Evolutionary conservation across 2,329 filamentous ascomycete genomes (phyloP).

Genomic region (Lasiodiplodia citricola): DNA sequence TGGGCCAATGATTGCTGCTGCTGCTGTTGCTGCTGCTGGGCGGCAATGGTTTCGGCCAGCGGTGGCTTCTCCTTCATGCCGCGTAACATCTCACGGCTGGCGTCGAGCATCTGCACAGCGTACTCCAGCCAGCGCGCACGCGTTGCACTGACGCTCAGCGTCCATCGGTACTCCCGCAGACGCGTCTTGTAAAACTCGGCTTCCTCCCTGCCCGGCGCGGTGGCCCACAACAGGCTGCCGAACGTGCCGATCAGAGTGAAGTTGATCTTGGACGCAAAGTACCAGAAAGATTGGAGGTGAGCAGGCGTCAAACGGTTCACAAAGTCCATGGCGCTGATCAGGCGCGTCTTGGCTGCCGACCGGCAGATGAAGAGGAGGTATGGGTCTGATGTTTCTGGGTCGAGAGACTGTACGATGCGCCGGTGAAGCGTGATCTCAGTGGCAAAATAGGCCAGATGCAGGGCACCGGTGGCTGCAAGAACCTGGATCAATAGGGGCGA

Average conservation of each 20-base stretch:
- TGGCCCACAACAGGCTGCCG: conserved; percentile 86
- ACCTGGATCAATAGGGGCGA: conserved; percentile 15
- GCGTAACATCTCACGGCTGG: conserved; percentile 50
- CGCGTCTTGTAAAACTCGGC: conserved; percentile 89
- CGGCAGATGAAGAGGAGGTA: conserved; percentile 93
- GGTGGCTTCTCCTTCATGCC: conserved; percentile 51
- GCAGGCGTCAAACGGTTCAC: conserved; percentile 88
- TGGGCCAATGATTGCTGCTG: conserved; percentile 1
- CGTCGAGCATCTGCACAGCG: conserved; percentile 53
- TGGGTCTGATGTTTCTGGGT: conserved; percentile 54
- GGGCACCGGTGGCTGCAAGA: conserved; percentile 56
- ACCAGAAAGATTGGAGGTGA: conserved; percentile 92
- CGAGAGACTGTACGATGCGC: conserved; percentile 83
- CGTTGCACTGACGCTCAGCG: conserved; percentile 82
- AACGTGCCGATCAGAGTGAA: conserved; percentile 96
- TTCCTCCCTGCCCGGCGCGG: conserved; percentile 84
- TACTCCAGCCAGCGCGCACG: conserved; percentile 60
- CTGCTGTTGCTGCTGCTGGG: conserved; percentile 8
- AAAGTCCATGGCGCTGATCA: conserved; percentile 97
- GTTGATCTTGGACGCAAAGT: conserved; percentile 84
- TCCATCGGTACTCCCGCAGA: conserved; percentile 92
- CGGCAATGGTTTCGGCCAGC: conserved; percentile 6
- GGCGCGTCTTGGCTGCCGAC: conserved; percentile 87
- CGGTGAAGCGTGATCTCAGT: conserved; percentile 93
- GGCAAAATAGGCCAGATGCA: conserved; percentile 91